Base-by-base conservation (phyloP, 768 basidiomycete species). In the Termitomyces sp. region DNA sequence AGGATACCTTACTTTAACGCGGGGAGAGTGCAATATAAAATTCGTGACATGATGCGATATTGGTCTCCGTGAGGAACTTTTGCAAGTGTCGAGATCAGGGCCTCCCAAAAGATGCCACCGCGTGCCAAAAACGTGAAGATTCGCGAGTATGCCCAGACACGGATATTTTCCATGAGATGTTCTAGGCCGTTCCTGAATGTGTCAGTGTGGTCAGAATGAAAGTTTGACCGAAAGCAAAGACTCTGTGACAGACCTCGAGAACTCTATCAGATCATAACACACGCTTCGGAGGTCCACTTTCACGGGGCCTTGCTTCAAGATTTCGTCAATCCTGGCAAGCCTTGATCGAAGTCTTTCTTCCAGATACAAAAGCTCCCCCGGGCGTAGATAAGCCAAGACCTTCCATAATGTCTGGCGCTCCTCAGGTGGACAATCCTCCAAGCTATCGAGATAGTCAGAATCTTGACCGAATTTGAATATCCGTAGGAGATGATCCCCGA, bases 351-450 rank as follows among this genome's bases (percentile, higher is more conserved):
- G 43, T 10, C 53, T 56, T 43, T 60, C 56, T 40, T 57, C 52
- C 17, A 60, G 17, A 29, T 41, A 54, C 16, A 31, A 46, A 29
- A 57, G 21, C 25, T 48, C 54, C 40, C 54, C 58, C 6, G 21
- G 38, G 5, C 55, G 50, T 31, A 60, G 19, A 32, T 35, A 17
- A 14, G n/a, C 50, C 46, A 60, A 29, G n/a, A 56, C 51, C 40
- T 60, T 60, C 55, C 55, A 60, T 27, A 56, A 35, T 4, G 14
- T 53, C 32, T 60, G 59, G 7, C 51, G 54, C n/a, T 56, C 59
- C 21, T 60, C 51, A 11, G 56, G 47, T 38, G 27, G 31, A 31
- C 35, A 50, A 42, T 57, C 55, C 9, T 43, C 16, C 23, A 54
- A 31, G 8, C 17, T 21, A 23, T 60, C 52, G 35, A 57, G 55